Percentiles rank a stretch among this genome's conserved stretches.
phyloP scores from a whole-genome alignment of 2,329 filamentous ascomycete species.

The Aureobasidium zeae region DNA sequence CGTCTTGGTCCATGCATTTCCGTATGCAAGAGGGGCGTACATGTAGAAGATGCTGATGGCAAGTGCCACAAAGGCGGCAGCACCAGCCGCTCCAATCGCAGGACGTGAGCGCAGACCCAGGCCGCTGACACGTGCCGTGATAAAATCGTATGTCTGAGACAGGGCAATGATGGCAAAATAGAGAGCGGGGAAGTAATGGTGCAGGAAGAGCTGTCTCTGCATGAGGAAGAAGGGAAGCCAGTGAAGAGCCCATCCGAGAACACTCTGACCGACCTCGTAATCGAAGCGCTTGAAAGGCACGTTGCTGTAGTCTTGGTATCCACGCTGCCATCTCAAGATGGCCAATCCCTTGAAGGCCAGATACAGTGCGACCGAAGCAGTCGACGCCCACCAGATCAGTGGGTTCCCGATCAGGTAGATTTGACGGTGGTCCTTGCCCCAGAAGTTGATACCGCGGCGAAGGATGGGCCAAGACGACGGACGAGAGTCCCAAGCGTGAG shows the following conservation, averaged over 20 bases:
- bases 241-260: conserved; percentile 92
- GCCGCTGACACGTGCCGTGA: conserved; percentile 60
- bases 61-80: conserved; percentile 63
- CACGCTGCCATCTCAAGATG: conserved; percentile 87
- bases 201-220: conserved; percentile 94
- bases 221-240: conserved; percentile 99
- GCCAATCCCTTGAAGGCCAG: conserved; percentile 77
- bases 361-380: conserved; percentile 67
- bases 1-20: conserved; percentile 83
- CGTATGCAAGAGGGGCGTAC: conserved; percentile 85
- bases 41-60: conserved; percentile 69
- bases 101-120: conserved; percentile 62
- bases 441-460: conserved; percentile 95
- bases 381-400: conserved; percentile 87
- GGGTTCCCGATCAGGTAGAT: conserved; percentile 96
- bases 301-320: conserved; percentile 74
- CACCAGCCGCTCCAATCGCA: conserved; percentile 63
- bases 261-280: conserved; percentile 84
- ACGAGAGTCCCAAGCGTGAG: conserved; percentile 95
- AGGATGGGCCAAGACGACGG: conserved; percentile 89
- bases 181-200: conserved; percentile 95
- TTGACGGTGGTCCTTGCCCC: conserved; percentile 87
- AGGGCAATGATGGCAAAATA: conserved; percentile 89
- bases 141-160: conserved; percentile 82
- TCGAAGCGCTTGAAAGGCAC: conserved; percentile 90